Percentiles rank a stretch among this genome's conserved stretches.
These are phyloP conservation scores for Danielia reshetovae DNA, from an alignment of 805 yeast genomes.

Conservation along the genomic window DNA sequence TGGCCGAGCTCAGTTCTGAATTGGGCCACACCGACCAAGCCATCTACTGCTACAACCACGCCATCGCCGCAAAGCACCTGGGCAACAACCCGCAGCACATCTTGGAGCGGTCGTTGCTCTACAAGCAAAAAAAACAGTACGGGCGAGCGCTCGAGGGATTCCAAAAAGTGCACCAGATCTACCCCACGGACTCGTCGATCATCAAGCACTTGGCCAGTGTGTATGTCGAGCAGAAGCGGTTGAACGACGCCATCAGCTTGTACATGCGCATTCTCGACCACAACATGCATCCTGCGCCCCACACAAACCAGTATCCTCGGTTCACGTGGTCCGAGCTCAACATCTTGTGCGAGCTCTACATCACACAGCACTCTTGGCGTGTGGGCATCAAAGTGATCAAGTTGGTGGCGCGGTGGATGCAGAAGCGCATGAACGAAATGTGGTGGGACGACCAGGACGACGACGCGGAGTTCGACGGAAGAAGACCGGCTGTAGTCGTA, in stretches of 20 bases:
- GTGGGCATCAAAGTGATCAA: slow-evolving; percentile 65
- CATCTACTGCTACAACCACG: slow-evolving; percentile 69
- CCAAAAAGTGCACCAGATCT: slow-evolving; percentile 48
- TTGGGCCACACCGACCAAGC: slow-evolving; percentile 74
- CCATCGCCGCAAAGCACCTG: slow-evolving; percentile 36
- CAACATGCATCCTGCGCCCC: slow-evolving; percentile 41
- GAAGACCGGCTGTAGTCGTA: slow-evolving; percentile 36
- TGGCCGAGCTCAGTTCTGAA: slow-evolving; percentile 64
- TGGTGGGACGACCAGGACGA: slow-evolving; percentile 64
- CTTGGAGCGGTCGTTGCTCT: slow-evolving; percentile 62
- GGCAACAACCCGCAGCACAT: slow-evolving; percentile 46
- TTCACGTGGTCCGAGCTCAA: slow-evolving; percentile 91
- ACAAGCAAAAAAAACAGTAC: slow-evolving; percentile 59
- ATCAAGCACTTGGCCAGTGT: slow-evolving; percentile 54
- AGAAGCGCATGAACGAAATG: slow-evolving; percentile 55
- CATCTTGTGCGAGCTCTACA: slow-evolving; percentile 73
- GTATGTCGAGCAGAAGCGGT: slow-evolving; percentile 54
- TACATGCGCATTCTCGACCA: slow-evolving; percentile 61
- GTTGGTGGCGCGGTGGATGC: slow-evolving; percentile 79
- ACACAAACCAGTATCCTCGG: slow-evolving; percentile 28
- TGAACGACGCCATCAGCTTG: slow-evolving; percentile 69
- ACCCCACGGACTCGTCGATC: slow-evolving; percentile 58
- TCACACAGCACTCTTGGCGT: slow-evolving; percentile 60
- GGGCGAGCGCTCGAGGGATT: slow-evolving; percentile 75
- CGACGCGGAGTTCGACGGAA: slow-evolving; percentile 81